These are phyloP conservation scores for Calonectria fujianensis DNA, from an alignment of 2,329 filamentous ascomycete genomes.

Conservation along the genomic window DNA sequence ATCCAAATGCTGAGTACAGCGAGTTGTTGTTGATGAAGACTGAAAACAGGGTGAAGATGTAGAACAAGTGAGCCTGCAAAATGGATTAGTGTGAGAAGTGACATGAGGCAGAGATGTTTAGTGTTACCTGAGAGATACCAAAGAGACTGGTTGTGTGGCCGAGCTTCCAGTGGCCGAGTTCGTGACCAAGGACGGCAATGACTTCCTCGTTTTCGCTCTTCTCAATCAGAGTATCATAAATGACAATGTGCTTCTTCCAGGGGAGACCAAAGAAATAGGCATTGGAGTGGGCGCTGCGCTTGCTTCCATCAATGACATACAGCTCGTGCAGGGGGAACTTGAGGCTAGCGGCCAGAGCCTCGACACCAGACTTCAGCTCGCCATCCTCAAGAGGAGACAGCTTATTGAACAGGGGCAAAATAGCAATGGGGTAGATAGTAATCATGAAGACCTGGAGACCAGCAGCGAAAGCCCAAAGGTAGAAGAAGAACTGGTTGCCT, in stretches of 20 bases:
- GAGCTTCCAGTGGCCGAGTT: constrained; percentile 97
- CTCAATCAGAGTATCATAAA: constrained; percentile 98
- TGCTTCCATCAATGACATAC: constrained; percentile 95
- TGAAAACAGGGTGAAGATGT: constrained; percentile 96
- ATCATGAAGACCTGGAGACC: constrained; percentile 95
- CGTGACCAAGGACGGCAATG: constrained; percentile 94
- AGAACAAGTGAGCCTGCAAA: constrained; percentile 90
- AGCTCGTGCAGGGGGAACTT: constrained; percentile 95
- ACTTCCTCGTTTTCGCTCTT: constrained; percentile 95
- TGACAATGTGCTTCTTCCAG: constrained; percentile 99
- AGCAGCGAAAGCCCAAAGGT: constrained; percentile 95
- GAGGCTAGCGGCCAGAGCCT: constrained; percentile 86
- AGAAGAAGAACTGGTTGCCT: constrained; percentile 97
- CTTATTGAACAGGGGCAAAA: constrained; percentile 98
- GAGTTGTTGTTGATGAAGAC: constrained; percentile 97
- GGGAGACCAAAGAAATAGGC: constrained; percentile 97
- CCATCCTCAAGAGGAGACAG: constrained; percentile 93
- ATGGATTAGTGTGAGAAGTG: constrained; percentile 55
- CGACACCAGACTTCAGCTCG: constrained; percentile 89
- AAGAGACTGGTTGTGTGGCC: constrained; percentile 96
- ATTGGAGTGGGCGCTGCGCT: constrained; percentile 90
- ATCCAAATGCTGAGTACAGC: constrained; percentile 93
- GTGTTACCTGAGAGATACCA: constrained; percentile 83
- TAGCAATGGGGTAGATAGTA: constrained; percentile 95
- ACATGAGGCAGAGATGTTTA: not conserved